Evolutionary conservation across 2,329 filamentous ascomycete genomes (phyloP), one percentile per base, ranked within the genome.

Genomic region (Fusarium goolgardi): DNA sequence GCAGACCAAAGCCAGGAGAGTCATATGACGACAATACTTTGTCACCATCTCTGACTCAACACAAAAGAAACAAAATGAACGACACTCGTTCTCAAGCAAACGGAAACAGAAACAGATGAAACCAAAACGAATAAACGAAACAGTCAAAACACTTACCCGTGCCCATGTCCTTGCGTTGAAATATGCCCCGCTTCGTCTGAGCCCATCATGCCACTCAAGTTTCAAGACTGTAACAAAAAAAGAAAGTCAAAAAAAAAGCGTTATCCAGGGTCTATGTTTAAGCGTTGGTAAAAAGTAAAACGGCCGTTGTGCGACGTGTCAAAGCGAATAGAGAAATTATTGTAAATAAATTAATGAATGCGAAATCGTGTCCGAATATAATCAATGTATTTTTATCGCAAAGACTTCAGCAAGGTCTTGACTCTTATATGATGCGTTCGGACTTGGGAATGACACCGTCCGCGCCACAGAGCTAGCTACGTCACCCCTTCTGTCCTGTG

Each of bases 191-290:
- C 55, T 62, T 62, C 67, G 53, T 71, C 69, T 37, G 61, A 70
- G n/a, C 59, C 55, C 69, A 71, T 72, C 69, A 47, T 72, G 69
- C 69, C 67, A 71, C 63, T 61, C 60, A 44, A 37, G 67, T 70
- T 70, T 65, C 67, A 70, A 70, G 57, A 41, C 25, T 60, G 54
- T 58, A 59, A 35, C 46, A 67, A 39, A 46, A 47, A 55, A 39
- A 65, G 18, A 27, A 41, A 41, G 40, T 25, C 5, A 41, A 43
- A 43, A 43, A 43, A 43, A 23, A 29, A 45, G 20, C n/a, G 23
- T 43, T 21, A 25, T 27, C 21, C 16, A 25, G 15, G 21, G 35
- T 11, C n/a, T 20, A 34, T 34, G 29, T 23, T 23, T 27, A 9
- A 18, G 59, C 60, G 45, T 45, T 23, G 16, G 21, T 45, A 35